Conservation (phyloP, 192 early-diverging fungal species). For the Entomortierella parvispora region DNA sequence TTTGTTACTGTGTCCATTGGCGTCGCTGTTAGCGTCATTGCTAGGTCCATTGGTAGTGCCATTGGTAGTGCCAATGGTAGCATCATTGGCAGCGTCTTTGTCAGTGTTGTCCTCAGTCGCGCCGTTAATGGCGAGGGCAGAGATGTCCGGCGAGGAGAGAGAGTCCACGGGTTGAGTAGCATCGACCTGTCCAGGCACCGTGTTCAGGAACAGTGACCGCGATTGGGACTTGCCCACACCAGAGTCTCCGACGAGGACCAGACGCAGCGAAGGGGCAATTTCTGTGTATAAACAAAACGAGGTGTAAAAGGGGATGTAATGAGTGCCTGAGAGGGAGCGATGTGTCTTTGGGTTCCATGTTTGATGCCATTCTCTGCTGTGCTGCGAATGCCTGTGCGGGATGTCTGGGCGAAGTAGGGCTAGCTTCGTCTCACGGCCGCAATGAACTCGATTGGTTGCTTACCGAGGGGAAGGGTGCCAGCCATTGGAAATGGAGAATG, state of each 20-base stretch:
- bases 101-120: background rate
- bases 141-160: constrained; percentile 14
- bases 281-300: constrained; percentile 31
- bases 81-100: background rate
- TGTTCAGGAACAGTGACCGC: constrained; percentile 23
- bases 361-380: background rate
- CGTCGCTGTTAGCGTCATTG: background rate
- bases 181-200: constrained; percentile 38
- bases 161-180: background rate
- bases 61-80: background rate
- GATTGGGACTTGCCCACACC: constrained; percentile 48
- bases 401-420: background rate
- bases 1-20: background rate
- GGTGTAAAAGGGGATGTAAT: background rate
- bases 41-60: background rate
- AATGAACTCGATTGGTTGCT: too few species aligned
- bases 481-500: constrained; percentile 15
- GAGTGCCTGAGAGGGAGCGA: background rate
- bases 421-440: too few species aligned
- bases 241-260: constrained; percentile 45
- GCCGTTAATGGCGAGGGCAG: constrained; percentile 17
- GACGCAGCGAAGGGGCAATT: constrained; percentile 43
- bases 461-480: constrained; percentile 47
- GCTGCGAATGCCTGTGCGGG: background rate
- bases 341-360: background rate